Conservation (phyloP, 345 rosid species). For the Turnera subulata region DNA sequence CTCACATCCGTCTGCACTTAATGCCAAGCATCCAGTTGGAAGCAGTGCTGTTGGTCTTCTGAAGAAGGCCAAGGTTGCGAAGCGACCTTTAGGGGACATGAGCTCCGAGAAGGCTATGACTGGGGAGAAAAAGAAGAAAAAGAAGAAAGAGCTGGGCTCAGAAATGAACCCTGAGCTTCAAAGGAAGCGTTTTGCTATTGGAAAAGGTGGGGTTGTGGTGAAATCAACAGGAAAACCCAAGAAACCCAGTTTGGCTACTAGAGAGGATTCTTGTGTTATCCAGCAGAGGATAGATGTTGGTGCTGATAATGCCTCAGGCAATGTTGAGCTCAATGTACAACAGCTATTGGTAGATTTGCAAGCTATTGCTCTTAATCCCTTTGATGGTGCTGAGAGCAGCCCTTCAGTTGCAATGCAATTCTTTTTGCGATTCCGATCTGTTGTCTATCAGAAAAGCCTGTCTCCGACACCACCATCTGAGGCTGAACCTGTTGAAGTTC, state of each 20-base stretch:
- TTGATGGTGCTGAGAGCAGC: slow-evolving; percentile 48
- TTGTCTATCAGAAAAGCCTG: slow-evolving; percentile 79
- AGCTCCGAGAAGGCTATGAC: slow-evolving; percentile 32
- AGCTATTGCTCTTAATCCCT: slow-evolving; percentile 72
- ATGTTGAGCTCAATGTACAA: slow-evolving; percentile 38
- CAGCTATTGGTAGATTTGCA: slow-evolving; percentile 66
- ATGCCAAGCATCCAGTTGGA: slow-evolving; percentile 37
- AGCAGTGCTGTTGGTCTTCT: slow-evolving; percentile 27
- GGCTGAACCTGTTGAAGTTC: slow-evolving; percentile 32
- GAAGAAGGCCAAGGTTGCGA: slow-evolving; percentile 50
- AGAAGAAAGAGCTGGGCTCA: slow-evolving; percentile 45
- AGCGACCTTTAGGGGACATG: slow-evolving; percentile 43
- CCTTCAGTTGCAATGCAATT: slow-evolving; percentile 46
- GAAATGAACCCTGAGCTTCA: slow-evolving; percentile 40
- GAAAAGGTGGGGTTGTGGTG: slow-evolving; percentile 35
- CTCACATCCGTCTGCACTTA: slow-evolving; percentile 29
- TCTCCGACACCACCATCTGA: slow-evolving; percentile 48
- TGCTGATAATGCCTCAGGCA: slow-evolving; percentile 15
- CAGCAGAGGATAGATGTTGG: slow-evolving; percentile 42
- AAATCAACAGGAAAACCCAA: slow-evolving; percentile 32
- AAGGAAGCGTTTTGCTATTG: slow-evolving; percentile 39
- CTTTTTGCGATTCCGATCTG: slow-evolving; percentile 69
- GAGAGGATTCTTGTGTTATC: slow-evolving; percentile 26
- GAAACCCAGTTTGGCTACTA: slow-evolving; percentile 27
- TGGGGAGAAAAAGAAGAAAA: slow-evolving; percentile 60